Conservation (phyloP, 2,329 filamentous ascomycete species). For the Hypoxylon sp. region DNA sequence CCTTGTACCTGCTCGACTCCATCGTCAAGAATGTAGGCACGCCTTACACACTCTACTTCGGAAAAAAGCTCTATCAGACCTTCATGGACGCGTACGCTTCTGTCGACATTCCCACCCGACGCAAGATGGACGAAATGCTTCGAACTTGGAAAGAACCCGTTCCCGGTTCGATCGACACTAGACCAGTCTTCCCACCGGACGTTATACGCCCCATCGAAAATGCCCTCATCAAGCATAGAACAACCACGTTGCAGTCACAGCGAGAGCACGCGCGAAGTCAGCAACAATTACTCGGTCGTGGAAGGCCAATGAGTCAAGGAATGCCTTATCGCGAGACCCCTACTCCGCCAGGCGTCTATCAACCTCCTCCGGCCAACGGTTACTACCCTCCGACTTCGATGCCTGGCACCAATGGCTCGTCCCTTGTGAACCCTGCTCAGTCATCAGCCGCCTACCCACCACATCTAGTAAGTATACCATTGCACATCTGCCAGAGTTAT, state of each 20-base stretch:
- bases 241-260: constrained; percentile 72
- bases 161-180: constrained; percentile 91
- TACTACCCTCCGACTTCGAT: constrained; percentile 58
- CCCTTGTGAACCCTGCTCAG: constrained; percentile 49
- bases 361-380: constrained; percentile 54
- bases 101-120: constrained; percentile 85
- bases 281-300: constrained; percentile 68
- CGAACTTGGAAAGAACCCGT: constrained; percentile 99
- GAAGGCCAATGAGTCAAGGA: constrained; percentile 66
- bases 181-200: constrained; percentile 90
- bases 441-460: constrained; percentile 50
- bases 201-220: constrained; percentile 93
- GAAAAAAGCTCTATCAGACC: constrained; percentile 89
- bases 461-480: constrained; percentile 54
- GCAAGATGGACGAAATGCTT: constrained; percentile 96
- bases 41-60: constrained; percentile 95
- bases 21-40: constrained; percentile 99
- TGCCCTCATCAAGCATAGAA: constrained; percentile 86
- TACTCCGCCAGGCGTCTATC: constrained; percentile 74
- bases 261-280: constrained; percentile 70
- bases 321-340: constrained; percentile 79
- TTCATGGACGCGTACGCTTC: constrained; percentile 98
- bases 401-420: constrained; percentile 54
- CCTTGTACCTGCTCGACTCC: constrained; percentile 97
- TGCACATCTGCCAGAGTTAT: not conserved